Percentiles rank a stretch among this genome's conserved stretches.
These are phyloP conservation scores for Aurinia saxatilis DNA, from an alignment of 345 rosid species.

Conservation along the genomic window DNA sequence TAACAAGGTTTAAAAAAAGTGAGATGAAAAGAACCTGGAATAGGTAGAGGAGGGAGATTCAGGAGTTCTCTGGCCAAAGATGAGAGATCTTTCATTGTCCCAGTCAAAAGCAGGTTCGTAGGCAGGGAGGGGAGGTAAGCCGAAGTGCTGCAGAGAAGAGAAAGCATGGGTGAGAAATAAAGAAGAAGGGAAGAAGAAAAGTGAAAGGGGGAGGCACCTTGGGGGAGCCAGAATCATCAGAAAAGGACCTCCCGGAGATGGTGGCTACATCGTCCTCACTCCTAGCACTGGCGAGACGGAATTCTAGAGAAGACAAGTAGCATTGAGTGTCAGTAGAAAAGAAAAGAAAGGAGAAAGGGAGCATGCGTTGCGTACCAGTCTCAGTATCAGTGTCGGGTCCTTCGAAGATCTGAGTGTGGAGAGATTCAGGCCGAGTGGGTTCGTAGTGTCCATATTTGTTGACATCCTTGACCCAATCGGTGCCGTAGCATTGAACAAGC, in stretches of 20 bases:
- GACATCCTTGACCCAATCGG: constrained; percentile 95
- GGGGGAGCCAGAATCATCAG: constrained; percentile 48
- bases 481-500: constrained; percentile 70
- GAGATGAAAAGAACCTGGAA: constrained; percentile 46
- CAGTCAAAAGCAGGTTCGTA: constrained; percentile 99
- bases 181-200: background rate
- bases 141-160: constrained; percentile 75
- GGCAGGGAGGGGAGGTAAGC: constrained; percentile 89
- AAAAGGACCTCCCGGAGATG: constrained; percentile 72
- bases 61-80: constrained; percentile 86
- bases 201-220: constrained; percentile 33
- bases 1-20: background rate
- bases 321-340: background rate
- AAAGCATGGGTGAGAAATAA: background rate
- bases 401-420: constrained; percentile 86
- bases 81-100: constrained; percentile 92
- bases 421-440: constrained; percentile 43
- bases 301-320: constrained; percentile 42
- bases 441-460: constrained; percentile 90
- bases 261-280: constrained; percentile 75
- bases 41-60: constrained; percentile 59
- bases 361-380: constrained; percentile 48
- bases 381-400: constrained; percentile 96
- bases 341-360: background rate
- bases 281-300: constrained; percentile 74